phyloP scores from a whole-genome alignment of 441 rosid species.

The Dalechampia spathulata region DNA sequence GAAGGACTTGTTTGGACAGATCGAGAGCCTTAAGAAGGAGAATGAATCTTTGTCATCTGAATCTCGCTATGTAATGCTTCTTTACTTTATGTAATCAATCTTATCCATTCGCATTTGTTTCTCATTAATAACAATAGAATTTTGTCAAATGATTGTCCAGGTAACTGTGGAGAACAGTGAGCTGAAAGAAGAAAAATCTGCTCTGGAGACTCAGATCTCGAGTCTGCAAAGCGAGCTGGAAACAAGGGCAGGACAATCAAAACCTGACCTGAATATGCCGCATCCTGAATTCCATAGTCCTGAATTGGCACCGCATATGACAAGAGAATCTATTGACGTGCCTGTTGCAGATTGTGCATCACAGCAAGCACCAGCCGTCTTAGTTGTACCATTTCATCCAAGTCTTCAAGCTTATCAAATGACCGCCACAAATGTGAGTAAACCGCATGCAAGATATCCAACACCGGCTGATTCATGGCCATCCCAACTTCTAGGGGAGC shows the following conservation, averaged over 20 bases:
- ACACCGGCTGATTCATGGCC: conserved; percentile 75
- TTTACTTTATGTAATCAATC: too few species aligned
- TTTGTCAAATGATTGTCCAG: too few species aligned
- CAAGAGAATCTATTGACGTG: conserved; percentile 16
- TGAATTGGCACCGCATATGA: conserved; percentile 25
- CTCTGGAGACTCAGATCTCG: conserved; percentile 51
- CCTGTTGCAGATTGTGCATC: conserved; percentile 35
- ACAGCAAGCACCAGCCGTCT: conserved; percentile 43
- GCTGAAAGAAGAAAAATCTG: conserved; percentile 68
- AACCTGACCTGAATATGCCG: conserved; percentile 48
- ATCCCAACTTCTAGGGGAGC: conserved; percentile 58
- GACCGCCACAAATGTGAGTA: conserved; percentile 45
- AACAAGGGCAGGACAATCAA: conserved; percentile 35
- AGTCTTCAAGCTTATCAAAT: conserved; percentile 32
- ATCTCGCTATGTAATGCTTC: conserved; percentile 59
- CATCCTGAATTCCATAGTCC: too few species aligned
- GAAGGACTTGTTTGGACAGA: conserved; percentile 63
- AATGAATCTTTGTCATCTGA: conserved; percentile 57
- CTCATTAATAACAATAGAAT: too few species aligned
- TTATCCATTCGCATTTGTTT: too few species aligned
- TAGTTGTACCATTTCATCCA: conserved; percentile 58
- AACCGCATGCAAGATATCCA: conserved; percentile 88
- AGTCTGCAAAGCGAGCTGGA: conserved; percentile 45
- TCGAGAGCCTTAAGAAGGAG: conserved; percentile 68
- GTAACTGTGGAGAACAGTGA: conserved; percentile 72